Evolutionary conservation across 1,284 basidiomycete species (phyloP).

Genomic region (Malassezia psittaci): DNA sequence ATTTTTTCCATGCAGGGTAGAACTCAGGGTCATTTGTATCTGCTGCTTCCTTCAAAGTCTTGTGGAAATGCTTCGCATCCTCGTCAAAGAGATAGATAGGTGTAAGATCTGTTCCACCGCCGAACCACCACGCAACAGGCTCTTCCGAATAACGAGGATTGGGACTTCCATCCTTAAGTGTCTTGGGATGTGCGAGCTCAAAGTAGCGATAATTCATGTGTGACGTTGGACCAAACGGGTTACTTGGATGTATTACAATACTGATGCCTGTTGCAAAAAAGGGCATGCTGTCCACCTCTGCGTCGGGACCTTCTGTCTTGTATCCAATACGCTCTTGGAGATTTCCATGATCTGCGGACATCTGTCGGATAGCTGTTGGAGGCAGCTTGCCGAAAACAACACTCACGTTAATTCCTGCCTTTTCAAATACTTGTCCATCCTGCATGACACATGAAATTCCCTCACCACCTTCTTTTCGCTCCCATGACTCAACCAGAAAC

Average conservation of each 20-base stretch:
- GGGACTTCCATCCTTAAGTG: slow-evolving; percentile 38
- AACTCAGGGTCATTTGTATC: slow-evolving; percentile 62
- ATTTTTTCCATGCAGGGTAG: slow-evolving; percentile 75
- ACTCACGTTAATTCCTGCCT: slow-evolving; percentile 91
- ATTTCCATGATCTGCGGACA: slow-evolving; percentile 79
- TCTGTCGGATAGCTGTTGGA: slow-evolving; percentile 78
- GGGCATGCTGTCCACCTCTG: slow-evolving; percentile 60
- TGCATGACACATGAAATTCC: slow-evolving; percentile 82
- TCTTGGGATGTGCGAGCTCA: slow-evolving; percentile 53
- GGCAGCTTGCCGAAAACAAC: slow-evolving; percentile 81
- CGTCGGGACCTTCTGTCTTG: slow-evolving; percentile 50
- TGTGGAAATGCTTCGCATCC: slow-evolving; percentile 80
- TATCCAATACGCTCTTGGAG: slow-evolving; percentile 39
- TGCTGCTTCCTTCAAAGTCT: slow-evolving; percentile 65
- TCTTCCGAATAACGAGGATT: slow-evolving; percentile 39
- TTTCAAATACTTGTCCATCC: slow-evolving; percentile 68
- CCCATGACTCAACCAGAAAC: slow-evolving; percentile 82
- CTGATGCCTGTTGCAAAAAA: slow-evolving; percentile 89
- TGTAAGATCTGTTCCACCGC: slow-evolving; percentile 90
- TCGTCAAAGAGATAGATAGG: slow-evolving; percentile 83
- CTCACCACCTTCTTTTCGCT: slow-evolving; percentile 69
- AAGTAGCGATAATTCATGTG: slow-evolving; percentile 98
- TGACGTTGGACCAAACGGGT: slow-evolving; percentile 66
- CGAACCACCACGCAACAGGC: slow-evolving; percentile 89
- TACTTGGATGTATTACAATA: slow-evolving; percentile 83